phyloP scores from a whole-genome alignment of 1,139 yeast species.

The Geotrichum europaeum region DNA sequence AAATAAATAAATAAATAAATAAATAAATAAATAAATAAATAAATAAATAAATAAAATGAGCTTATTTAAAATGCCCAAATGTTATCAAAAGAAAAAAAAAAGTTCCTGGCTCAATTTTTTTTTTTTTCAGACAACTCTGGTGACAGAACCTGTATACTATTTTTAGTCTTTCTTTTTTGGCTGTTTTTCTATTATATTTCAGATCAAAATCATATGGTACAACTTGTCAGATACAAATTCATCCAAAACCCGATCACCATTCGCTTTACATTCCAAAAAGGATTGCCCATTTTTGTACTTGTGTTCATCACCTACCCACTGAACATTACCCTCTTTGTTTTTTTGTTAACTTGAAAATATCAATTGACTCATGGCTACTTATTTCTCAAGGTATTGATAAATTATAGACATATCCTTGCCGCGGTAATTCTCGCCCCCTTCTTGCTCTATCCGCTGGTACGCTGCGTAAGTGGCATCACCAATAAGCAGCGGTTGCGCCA shows the following conservation, averaged over 20 bases:
- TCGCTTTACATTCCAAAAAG: not conserved
- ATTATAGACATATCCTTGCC: constrained; percentile 34
- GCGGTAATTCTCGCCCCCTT: constrained; percentile 23
- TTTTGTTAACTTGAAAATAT: not conserved
- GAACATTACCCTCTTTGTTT: no score
- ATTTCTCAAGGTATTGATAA: constrained; percentile 28
- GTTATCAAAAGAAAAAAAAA: not conserved
- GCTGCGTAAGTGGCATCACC: constrained; percentile 29
- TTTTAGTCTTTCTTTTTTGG: not conserved
- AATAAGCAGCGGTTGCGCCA: constrained; percentile 26
- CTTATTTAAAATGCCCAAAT: no score
- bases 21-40: not conserved
- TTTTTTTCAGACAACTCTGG: not conserved
- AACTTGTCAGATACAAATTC: not conserved
- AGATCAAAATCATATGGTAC: not conserved
- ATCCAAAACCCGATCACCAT: not conserved
- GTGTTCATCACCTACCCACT: no score
- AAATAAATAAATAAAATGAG: not conserved
- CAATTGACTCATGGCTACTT: not conserved
- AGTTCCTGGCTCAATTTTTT: not conserved
- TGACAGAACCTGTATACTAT: not conserved
- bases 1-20: not conserved
- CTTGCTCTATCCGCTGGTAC: constrained; percentile 27
- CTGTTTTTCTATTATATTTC: not conserved
- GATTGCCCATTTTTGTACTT: no score